Evolutionary conservation across 1,284 basidiomycete species (phyloP).

Genomic region (Ustilago cynodontis): DNA sequence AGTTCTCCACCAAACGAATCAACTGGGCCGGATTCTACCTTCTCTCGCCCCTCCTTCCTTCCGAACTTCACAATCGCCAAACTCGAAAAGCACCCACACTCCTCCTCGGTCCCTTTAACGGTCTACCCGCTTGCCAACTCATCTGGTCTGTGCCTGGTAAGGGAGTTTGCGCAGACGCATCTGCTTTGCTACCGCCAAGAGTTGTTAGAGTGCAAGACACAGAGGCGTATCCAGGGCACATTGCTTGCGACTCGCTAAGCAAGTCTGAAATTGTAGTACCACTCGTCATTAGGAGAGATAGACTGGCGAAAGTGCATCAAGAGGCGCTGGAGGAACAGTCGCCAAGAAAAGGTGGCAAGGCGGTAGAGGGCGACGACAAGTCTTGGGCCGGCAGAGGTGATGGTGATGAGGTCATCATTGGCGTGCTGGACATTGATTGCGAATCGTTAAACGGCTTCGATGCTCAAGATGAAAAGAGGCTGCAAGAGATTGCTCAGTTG

Average conservation of each 20-base stretch:
- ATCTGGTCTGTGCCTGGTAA: slow-evolving; percentile 64
- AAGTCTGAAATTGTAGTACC: slow-evolving; percentile 71
- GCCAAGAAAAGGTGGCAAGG: not conserved
- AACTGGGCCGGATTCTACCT: slow-evolving; percentile 72
- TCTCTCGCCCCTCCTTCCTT: slow-evolving; percentile 67
- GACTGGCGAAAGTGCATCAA: slow-evolving; percentile 36
- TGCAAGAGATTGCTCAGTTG: slow-evolving; percentile 64
- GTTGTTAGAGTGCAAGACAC: slow-evolving; percentile 69
- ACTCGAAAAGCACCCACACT: slow-evolving; percentile 52
- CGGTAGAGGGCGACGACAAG: slow-evolving; percentile 11
- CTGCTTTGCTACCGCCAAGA: slow-evolving; percentile 58
- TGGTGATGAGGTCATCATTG: slow-evolving; percentile 65
- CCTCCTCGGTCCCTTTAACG: slow-evolving; percentile 70
- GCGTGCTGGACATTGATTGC: slow-evolving; percentile 71
- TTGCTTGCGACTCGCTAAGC: slow-evolving; percentile 71
- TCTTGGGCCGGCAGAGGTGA: slow-evolving; percentile 62
- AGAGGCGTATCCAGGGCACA: slow-evolving; percentile 70
- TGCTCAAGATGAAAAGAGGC: slow-evolving; percentile 64
- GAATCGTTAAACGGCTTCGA: slow-evolving; percentile 68
- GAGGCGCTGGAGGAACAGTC: slow-evolving; percentile 32
- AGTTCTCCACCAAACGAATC: slow-evolving; percentile 57
- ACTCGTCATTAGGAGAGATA: slow-evolving; percentile 55
- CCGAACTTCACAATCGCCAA: slow-evolving; percentile 16
- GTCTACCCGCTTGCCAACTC: slow-evolving; percentile 70
- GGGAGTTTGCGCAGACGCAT: slow-evolving; percentile 71